These are phyloP conservation scores for Coemansia sp. DNA, from an alignment of 192 early-diverging fungal species.

Conservation along the genomic window DNA sequence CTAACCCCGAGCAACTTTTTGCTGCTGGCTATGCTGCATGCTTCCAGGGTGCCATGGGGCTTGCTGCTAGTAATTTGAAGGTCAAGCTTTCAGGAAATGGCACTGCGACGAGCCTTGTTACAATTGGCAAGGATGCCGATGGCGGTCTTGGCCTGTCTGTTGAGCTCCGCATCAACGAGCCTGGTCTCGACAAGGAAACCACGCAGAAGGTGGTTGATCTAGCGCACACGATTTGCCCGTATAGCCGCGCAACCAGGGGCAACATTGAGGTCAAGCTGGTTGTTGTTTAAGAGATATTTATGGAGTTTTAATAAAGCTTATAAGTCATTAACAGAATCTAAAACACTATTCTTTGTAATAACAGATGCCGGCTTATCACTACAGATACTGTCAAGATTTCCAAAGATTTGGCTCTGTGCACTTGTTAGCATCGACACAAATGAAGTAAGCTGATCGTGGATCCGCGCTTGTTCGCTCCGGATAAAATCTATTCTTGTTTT, in stretches of 20 bases:
- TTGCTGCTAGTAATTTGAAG: conserved; percentile 48
- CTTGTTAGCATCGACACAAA: conserved; percentile 43
- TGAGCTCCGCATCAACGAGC: conserved; percentile 51
- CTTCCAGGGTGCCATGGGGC: conserved; percentile 59
- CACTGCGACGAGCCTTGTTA: conserved; percentile 50
- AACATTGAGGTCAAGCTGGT: conserved; percentile 57
- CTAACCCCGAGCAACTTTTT: conserved; percentile 60
- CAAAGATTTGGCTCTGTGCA: conserved; percentile 43
- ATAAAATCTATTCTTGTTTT: conserved; percentile 30
- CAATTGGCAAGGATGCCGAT: conserved; percentile 54
- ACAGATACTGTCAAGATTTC: background rate
- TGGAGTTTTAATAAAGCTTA: no score
- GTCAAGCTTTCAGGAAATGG: conserved; percentile 46
- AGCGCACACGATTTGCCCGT: conserved; percentile 59
- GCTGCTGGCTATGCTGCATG: conserved; percentile 59
- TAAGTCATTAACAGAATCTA: no score
- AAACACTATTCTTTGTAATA: no score
- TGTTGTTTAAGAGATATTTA: conserved; percentile 26
- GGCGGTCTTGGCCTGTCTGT: conserved; percentile 54
- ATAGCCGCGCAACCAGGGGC: conserved; percentile 51
- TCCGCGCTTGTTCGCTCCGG: conserved; percentile 24
- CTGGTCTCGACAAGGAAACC: conserved; percentile 47
- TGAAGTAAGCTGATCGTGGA: conserved; percentile 30
- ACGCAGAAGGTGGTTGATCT: conserved; percentile 48
- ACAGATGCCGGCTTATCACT: no score